Conservation (phyloP, 163 green algal genomes). For the Volvox carteri region DNA sequence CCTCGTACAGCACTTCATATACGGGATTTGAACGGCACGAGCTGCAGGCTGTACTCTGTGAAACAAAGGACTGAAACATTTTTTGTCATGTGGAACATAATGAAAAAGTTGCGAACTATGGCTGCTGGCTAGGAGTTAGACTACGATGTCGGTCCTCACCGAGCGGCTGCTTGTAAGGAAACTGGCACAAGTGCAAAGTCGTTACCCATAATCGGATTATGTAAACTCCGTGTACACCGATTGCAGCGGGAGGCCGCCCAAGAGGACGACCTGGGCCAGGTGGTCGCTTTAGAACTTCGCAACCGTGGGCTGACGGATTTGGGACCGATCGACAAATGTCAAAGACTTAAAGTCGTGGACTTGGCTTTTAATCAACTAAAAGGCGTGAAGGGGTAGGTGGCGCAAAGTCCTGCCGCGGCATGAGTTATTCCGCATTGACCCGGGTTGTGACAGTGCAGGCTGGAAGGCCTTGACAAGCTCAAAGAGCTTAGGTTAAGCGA, state of each 20-base stretch:
- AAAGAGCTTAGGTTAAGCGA: constrained; percentile 63
- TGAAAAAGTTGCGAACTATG: no score
- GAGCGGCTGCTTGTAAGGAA: constrained; percentile 29
- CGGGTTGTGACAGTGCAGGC: neutral
- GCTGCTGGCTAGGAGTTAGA: neutral
- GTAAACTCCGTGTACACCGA: neutral
- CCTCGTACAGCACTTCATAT: no score
- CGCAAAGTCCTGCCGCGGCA: neutral
- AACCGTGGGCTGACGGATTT: constrained; percentile 47
- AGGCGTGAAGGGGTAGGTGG: constrained; percentile 40
- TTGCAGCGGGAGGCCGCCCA: constrained; percentile 42
- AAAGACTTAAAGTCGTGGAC: constrained; percentile 33
- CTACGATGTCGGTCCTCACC: constrained; percentile 20
- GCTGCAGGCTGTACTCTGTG: no score
- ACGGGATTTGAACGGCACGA: no score
- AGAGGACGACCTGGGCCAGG: constrained; percentile 36
- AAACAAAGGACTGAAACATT: no score
- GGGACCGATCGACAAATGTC: constrained; percentile 44
- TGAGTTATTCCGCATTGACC: constrained; percentile 12
- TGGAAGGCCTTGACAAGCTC: constrained; percentile 56
- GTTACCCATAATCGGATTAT: no score
- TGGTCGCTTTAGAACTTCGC: constrained; percentile 51
- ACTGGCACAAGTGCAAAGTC: no score
- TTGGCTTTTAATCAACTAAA: constrained; percentile 49
- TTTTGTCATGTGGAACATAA: no score